Evolutionary conservation across 352 stramenopile species (phyloP), one percentile per base, ranked within the genome.

Genomic region (Phytophthora cactorum): DNA sequence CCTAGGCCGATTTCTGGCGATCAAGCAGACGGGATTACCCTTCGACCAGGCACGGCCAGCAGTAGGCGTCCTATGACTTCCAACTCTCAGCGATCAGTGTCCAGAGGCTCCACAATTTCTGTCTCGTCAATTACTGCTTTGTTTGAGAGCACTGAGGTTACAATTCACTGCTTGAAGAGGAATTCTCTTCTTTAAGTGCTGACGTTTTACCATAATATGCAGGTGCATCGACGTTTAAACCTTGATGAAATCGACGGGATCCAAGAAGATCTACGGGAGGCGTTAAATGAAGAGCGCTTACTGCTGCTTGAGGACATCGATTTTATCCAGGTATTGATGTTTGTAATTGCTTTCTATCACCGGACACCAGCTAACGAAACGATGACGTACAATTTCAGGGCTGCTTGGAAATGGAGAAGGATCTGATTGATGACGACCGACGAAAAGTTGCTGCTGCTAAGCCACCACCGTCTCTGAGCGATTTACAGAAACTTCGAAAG

Each of bases 381-480:
- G 49, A 29, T 22, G 29, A 27, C 17, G 5, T 15, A 15, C 44
- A 25, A 58, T 29, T 14, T 12, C 46, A 94, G 86, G 70, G 83
- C 27, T 95, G 86, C 51, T 74, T 95, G 17, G 86, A 95, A 68
- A 95, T 95, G 86, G 86, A 95, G 52, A 82, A 95, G 49, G 86
- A 93, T 60, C 68, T 95, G 14, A 84, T 95, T 25, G 84, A 93
- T 36, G 84, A 92, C 25, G 86, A 95, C 49, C 74, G 78, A 47
- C 68, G 79, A 25, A 79, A 83, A 34, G 74, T 89, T 31, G 65
- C 60, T 53, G 22, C 34, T 12, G 59, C 12, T 1, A 79, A 79
- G 8, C 62, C 79, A 10, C 75, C 78, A 17, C 86, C 86, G 14
- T 80, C 86, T 3, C 51, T 93, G 4, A 82, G 81, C 25, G 83